phyloP scores from a whole-genome alignment of 2,329 filamentous ascomycete species.

The Aspergillus sp. region DNA sequence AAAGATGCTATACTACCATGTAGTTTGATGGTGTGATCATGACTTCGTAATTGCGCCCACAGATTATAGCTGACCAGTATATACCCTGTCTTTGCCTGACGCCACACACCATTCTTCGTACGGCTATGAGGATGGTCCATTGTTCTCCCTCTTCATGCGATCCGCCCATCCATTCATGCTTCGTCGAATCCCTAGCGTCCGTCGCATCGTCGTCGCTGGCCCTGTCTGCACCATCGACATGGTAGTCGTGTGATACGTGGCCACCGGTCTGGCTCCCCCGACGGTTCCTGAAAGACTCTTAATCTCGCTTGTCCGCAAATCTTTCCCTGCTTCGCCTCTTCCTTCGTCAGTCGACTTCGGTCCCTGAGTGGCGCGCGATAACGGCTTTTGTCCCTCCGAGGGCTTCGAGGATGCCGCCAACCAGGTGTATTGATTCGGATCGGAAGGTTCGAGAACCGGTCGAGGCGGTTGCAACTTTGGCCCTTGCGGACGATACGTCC shows the following conservation, averaged over 20 bases:
- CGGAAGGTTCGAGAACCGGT: constrained; percentile 35
- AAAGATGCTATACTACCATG: too few species aligned
- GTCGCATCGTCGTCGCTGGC: constrained; percentile 28
- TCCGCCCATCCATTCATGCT: constrained; percentile 48
- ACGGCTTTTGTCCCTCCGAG: constrained; percentile 20
- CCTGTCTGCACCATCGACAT: constrained; percentile 37
- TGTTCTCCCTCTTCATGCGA: constrained; percentile 36
- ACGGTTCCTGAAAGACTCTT: constrained; percentile 26
- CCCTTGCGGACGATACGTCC: constrained; percentile 34
- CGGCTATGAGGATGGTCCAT: constrained; percentile 15
- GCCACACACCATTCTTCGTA: background rate
- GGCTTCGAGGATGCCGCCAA: constrained; percentile 29
- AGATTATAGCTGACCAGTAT: background rate
- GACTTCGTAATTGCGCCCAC: too few species aligned
- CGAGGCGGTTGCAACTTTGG: constrained; percentile 34
- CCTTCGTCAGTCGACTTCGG: constrained; percentile 9
- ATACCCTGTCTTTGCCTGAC: background rate
- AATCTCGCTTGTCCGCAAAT: constrained; percentile 24
- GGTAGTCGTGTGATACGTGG: constrained; percentile 44
- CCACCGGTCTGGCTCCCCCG: constrained; percentile 29
- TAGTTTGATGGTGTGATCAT: too few species aligned
- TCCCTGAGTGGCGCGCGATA: constrained; percentile 12
- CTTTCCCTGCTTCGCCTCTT: constrained; percentile 16
- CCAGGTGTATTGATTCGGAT: constrained; percentile 39
- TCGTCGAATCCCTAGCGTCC: constrained; percentile 46